Base-by-base conservation (phyloP, 306 rosid species). In the Begonia loranthoides region DNA sequence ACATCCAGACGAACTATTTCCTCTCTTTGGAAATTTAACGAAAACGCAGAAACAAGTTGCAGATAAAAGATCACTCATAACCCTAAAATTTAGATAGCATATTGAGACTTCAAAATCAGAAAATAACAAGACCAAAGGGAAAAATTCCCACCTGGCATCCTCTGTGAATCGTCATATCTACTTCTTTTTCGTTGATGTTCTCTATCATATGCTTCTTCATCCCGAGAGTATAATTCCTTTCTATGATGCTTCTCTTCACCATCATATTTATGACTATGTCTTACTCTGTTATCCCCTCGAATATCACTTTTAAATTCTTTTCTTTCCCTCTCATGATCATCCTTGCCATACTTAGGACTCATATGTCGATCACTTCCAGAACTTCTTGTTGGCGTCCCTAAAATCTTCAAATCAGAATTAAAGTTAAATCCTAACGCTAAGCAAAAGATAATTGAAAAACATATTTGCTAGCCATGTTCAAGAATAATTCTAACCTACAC, bases 81-180 rank as follows among this genome's bases (percentile, higher is more conserved):
- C 2, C 7, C 36, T 28, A 28, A 28, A 5, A 28, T 28, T 28
- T 28, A 28, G 36, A 28, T 28, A 28, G 9, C 36, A 28, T 28
- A 28, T 19, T 7, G 36, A 28, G 36, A 28, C 36, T 28, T 2
- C 9, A 28, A 28, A 7, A 28, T 28, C 36, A 28, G 36, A 28
- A 66, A 51, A 66, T 52, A 44, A 15, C 52, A 38, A 40, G 50
- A 53, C 34, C 3, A 66, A 40, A 13, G 49, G 51, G 15, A 21
- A 24, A 56, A 34, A 50, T 47, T 44, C 73, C 55, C 62, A 85
- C 97, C 95, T 22, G 95, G 82, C 40, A 82, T 78, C 76, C 90
- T 76, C 63, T 74, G 76, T 60, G 97, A 77, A 67, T 76, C 67
- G 54, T 85, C 95, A 54, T 78, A 70, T 85, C 86, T 78, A 66